A percentile compares a stretch with the other conserved stretches of the same genome.
Conservation (phyloP, 2,329 filamentous ascomycete genomes). For the Penicillium sp. region DNA sequence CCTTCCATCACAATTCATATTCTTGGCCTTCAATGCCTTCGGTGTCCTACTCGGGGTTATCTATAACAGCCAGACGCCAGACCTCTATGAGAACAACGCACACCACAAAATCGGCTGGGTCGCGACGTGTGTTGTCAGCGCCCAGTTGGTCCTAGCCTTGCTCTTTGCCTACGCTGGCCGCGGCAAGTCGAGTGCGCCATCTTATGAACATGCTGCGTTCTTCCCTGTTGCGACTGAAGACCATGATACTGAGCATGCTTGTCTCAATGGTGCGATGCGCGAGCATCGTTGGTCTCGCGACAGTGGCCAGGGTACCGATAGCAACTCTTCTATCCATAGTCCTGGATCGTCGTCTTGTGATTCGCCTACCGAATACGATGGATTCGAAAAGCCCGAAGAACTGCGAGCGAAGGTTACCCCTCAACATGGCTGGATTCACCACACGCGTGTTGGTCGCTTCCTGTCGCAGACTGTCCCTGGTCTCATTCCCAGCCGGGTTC, state of each 20-base stretch:
- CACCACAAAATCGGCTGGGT: conserved; percentile 89
- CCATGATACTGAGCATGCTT: conserved; percentile 44
- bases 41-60: conserved; percentile 65
- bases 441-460: conserved; percentile 49
- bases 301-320: conserved; percentile 72
- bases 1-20: conserved; percentile 65
- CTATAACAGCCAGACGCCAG: conserved; percentile 78
- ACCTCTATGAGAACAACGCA: conserved; percentile 82
- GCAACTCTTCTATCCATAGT: conserved; percentile 64
- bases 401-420: conserved; percentile 40
- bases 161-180: conserved; percentile 60
- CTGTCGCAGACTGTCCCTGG: conserved; percentile 55
- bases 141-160: conserved; percentile 68
- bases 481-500: conserved; percentile 56
- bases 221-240: conserved; percentile 60
- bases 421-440: conserved; percentile 44
- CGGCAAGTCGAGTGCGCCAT: conserved; percentile 31
- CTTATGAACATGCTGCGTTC: conserved; percentile 57
- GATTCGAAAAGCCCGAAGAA: conserved; percentile 48
- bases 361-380: conserved; percentile 48
- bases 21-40: conserved; percentile 61
- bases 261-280: conserved; percentile 36
- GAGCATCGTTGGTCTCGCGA: conserved; percentile 64
- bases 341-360: conserved; percentile 61
- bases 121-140: conserved; percentile 67